Percentiles rank a stretch among this genome's conserved stretches.
Conservation (phyloP, 257 asterid genomes). For the Thymus quinquecostatus region DNA sequence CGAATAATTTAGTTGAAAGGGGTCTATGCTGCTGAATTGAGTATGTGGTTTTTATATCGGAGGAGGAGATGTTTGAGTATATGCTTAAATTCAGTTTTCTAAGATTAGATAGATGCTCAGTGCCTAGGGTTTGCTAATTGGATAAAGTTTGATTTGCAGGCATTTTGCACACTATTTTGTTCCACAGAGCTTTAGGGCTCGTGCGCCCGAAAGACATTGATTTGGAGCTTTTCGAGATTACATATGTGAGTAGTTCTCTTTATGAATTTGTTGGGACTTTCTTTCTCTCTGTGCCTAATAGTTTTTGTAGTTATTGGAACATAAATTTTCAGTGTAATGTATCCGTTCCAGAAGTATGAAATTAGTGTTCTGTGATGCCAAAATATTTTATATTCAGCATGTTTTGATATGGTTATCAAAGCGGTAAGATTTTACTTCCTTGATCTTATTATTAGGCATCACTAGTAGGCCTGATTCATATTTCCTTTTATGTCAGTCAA, state of each 20-base stretch:
- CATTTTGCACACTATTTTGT: slow-evolving; percentile 81
- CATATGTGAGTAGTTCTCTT: slow-evolving; percentile 66
- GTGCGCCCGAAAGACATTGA: slow-evolving; percentile 93
- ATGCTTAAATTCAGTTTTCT: slow-evolving; percentile 7
- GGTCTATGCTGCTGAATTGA: neutral
- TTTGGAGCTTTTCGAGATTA: slow-evolving; percentile 94
- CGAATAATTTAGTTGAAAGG: neutral
- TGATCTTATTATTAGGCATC: neutral
- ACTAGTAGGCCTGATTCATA: neutral
- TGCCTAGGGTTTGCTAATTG: slow-evolving; percentile 28
- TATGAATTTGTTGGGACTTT: slow-evolving; percentile 8
- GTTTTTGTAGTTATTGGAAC: neutral
- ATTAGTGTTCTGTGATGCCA: neutral
- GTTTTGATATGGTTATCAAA: slow-evolving; percentile 3
- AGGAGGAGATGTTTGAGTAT: neutral
- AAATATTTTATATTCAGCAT: neutral
- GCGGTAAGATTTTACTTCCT: neutral
- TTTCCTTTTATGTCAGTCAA: neutral
- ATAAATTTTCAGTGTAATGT: neutral
- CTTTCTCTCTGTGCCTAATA: neutral
- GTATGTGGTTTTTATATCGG: slow-evolving; percentile 18
- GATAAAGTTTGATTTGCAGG: slow-evolving; percentile 63
- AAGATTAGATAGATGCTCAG: slow-evolving; percentile 1
- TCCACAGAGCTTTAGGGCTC: slow-evolving; percentile 92
- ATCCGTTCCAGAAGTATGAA: slow-evolving; percentile 9